Evolutionary conservation across 2,329 filamentous ascomycete genomes (phyloP).

Genomic region (Myriosclerotinia curreyana): DNA sequence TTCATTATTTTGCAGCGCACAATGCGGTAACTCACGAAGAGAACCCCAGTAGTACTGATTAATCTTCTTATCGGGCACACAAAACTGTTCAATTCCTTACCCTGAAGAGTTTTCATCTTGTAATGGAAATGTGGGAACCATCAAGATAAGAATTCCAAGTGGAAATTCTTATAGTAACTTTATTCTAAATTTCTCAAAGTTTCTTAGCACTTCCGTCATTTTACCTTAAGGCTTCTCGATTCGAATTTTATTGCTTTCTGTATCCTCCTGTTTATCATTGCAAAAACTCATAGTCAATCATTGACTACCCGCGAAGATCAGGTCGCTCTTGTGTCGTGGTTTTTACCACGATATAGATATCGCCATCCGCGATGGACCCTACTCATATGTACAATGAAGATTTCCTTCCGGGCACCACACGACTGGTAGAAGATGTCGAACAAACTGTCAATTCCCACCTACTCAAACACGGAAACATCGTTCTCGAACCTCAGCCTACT

Average conservation of each 20-base stretch:
- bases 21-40: background rate
- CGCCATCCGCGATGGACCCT: conserved; percentile 17
- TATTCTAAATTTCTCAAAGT: background rate
- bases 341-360: conserved; percentile 13
- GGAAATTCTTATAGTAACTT: conserved; percentile 16
- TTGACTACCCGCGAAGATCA: conserved; percentile 11
- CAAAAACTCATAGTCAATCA: background rate
- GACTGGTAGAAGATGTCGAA: conserved; percentile 29
- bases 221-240: background rate
- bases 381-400: conserved; percentile 24
- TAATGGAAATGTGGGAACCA: conserved; percentile 12
- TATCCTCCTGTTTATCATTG: background rate
- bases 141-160: conserved; percentile 12
- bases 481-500: conserved; percentile 53
- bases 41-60: background rate
- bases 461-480: conserved; percentile 44
- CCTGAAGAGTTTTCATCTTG: conserved; percentile 14
- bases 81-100: background rate
- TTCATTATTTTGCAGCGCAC: background rate
- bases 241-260: background rate
- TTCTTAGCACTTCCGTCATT: background rate
- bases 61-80: conserved; percentile 17
- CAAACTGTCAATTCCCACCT: conserved; percentile 27
- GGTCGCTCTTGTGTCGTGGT: conserved; percentile 14
- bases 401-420: conserved; percentile 32